Evolutionary conservation across 2,329 filamentous ascomycete genomes (phyloP).

Genomic region (Phaeosphaeria sp.): DNA sequence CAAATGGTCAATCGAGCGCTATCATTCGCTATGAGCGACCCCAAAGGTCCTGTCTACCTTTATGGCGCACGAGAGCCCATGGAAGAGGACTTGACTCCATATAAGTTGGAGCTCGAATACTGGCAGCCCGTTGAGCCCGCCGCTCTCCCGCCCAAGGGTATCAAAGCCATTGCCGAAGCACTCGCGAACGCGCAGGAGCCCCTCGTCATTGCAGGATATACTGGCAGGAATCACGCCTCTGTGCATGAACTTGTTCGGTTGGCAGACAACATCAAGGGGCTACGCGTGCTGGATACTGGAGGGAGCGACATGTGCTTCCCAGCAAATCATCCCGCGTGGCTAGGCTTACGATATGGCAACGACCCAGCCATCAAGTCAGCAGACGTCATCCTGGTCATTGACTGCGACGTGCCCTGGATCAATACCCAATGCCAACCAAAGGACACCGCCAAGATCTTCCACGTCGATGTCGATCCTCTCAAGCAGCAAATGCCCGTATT

Average conservation of each 20-base stretch:
- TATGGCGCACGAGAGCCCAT: constrained; percentile 81
- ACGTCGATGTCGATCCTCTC: constrained; percentile 71
- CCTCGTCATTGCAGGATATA: constrained; percentile 74
- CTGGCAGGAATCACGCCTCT: constrained; percentile 70
- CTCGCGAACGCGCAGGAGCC: constrained; percentile 70
- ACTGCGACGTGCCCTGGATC: constrained; percentile 95
- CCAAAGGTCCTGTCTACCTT: constrained; percentile 81
- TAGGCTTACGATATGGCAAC: constrained; percentile 73
- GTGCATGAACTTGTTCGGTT: constrained; percentile 70
- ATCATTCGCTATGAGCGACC: constrained; percentile 79
- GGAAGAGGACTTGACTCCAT: constrained; percentile 75
- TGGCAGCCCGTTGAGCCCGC: constrained; percentile 77
- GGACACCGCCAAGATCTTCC: constrained; percentile 64
- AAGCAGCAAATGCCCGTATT: constrained; percentile 68
- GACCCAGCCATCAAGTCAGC: constrained; percentile 77
- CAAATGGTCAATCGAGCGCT: constrained; percentile 87
- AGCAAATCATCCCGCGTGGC: constrained; percentile 62
- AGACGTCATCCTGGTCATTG: constrained; percentile 83
- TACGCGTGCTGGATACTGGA: constrained; percentile 77
- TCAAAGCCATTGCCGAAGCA: constrained; percentile 67
- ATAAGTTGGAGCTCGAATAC: constrained; percentile 66
- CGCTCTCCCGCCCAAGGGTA: constrained; percentile 63
- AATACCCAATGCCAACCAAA: constrained; percentile 73
- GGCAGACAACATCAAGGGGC: constrained; percentile 70
- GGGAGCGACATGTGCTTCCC: constrained; percentile 83